Evolutionary conservation across 495 filamentous ascomycete genomes (phyloP).

Genomic region (Penicillium bialowiezense): DNA sequence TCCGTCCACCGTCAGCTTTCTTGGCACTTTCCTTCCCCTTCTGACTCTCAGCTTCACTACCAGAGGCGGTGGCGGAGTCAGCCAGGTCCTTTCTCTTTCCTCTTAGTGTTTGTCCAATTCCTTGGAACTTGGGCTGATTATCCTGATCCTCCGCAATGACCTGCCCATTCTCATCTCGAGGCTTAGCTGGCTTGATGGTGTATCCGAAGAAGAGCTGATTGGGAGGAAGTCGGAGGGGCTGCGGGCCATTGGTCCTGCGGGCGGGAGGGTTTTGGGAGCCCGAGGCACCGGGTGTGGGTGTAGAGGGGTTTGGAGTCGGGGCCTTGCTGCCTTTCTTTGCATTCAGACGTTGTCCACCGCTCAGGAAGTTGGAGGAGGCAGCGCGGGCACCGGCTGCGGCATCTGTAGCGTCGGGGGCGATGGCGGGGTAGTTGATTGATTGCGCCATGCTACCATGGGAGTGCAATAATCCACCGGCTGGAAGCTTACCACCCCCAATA

Average conservation of each 20-base stretch:
- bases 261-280: slow-evolving; percentile 50
- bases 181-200: slow-evolving; percentile 81
- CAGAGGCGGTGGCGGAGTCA: slow-evolving; percentile 36
- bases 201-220: slow-evolving; percentile 97
- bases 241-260: slow-evolving; percentile 70
- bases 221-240: slow-evolving; percentile 78
- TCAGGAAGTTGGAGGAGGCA: slow-evolving; percentile 74
- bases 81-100: slow-evolving; percentile 54
- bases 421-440: slow-evolving; percentile 93
- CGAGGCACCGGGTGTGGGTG: slow-evolving; percentile 67
- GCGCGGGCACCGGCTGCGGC: slow-evolving; percentile 60
- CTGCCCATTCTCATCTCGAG: slow-evolving; percentile 67
- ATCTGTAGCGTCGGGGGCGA: slow-evolving; percentile 71
- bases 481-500: slow-evolving; percentile 51
- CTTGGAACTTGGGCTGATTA: slow-evolving; percentile 77
- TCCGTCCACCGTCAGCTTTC: slow-evolving; percentile 17
- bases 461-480: slow-evolving; percentile 70
- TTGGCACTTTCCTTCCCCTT: slow-evolving; percentile 21
- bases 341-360: slow-evolving; percentile 70
- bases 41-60: slow-evolving; percentile 29
- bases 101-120: slow-evolving; percentile 81
- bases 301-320: slow-evolving; percentile 76
- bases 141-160: slow-evolving; percentile 58
- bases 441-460: slow-evolving; percentile 92
- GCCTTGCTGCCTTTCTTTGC: slow-evolving; percentile 77